A percentile compares a stretch with the other conserved stretches of the same genome.
Evolutionary conservation across 179 eudicot genomes (phyloP).

Genomic region (Beta lomatogona): DNA sequence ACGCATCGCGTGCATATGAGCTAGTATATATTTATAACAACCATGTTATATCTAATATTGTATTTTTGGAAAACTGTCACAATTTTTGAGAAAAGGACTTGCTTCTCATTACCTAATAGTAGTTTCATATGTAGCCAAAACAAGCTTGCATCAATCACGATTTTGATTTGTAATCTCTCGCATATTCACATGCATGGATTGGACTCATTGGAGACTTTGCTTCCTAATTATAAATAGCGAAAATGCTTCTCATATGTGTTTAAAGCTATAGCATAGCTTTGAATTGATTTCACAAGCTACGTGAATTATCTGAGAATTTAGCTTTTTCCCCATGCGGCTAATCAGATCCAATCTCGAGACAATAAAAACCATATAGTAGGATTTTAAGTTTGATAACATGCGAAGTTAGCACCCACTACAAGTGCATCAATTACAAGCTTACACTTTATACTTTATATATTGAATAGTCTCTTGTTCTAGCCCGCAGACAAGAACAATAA

Average conservation of each 20-base stretch:
- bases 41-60: too few relatives aligned
- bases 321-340: neutral
- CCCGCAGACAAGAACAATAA: neutral
- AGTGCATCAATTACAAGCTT: neutral
- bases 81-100: too few relatives aligned
- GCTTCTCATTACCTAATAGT: too few relatives aligned
- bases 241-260: too few relatives aligned
- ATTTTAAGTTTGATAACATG: neutral
- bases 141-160: too few relatives aligned
- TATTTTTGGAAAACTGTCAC: too few relatives aligned
- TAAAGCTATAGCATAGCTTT: neutral
- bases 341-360: constrained; percentile 19
- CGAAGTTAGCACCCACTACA: neutral
- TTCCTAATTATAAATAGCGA: neutral
- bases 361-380: neutral
- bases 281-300: neutral
- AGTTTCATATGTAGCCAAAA: too few relatives aligned
- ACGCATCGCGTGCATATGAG: too few relatives aligned
- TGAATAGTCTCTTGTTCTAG: neutral
- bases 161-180: too few relatives aligned
- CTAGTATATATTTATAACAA: too few relatives aligned
- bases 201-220: neutral
- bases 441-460: neutral
- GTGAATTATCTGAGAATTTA: neutral
- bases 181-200: neutral